Base-by-base conservation (phyloP, 345 rosid genomes). In the Pugionium cornutum region DNA sequence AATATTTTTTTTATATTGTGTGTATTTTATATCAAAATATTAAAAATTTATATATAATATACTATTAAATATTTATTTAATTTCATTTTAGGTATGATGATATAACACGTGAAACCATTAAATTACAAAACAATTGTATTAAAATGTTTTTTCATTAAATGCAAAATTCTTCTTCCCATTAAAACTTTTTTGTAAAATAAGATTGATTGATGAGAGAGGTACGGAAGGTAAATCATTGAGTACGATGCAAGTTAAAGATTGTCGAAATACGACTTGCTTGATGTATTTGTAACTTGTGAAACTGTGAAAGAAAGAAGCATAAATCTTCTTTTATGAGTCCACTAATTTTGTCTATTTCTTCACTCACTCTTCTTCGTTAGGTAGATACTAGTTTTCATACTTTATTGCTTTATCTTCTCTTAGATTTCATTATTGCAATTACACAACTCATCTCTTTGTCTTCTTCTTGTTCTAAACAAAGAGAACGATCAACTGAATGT, bases 201-300 rank as follows among this genome's bases (percentile, higher is more conserved):
- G 34, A 64, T 57, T 57, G 76, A 72, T 57, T 50, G 70, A 58
- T 66, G 56, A 31, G 41, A 52, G 37, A 68, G 62, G 78, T 75
- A 69, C 78, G 78, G 78, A 68, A 56, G 70, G 70, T 75, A 60
- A 36, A 62, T 66, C 25, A 36, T 44, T 30, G 78, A 58, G 75
- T 75, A 75, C 78, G 75, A 75, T 75, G 78, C 78, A 75, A 75
- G 70, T 64, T 75, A 18, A 69, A 75, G 40, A 63, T 35, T 68
- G 74, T 73, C 67, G 31, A 59, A 46, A 66, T 36, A 66, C 25
- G 70, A 51, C 53, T 72, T 27, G 28, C 18, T 18, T 18, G 76
- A 18, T 18, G 18, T 18, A 18, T 18, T 18, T 72, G 55, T 57
- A 18, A 18, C 18, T 18, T 18, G 18, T 18, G 18, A 18, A 18